These are phyloP conservation scores for Ampelocalamus luodianensis DNA, from an alignment of 176 grass and related monocot genomes.

Conservation along the genomic window DNA sequence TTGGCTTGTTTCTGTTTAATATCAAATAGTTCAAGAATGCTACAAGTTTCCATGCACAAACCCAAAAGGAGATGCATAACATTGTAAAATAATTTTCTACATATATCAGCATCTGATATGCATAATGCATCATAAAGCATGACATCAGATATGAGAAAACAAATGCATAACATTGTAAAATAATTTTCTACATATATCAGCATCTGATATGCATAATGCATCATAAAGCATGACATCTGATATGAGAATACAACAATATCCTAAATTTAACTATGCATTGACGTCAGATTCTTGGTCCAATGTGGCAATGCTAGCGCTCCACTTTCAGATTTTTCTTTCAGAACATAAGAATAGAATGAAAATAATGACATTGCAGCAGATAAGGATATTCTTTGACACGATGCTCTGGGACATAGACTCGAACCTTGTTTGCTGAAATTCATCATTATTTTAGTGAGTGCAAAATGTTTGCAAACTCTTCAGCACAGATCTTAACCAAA, in stretches of 20 bases:
- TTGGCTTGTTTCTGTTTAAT: slow-evolving; percentile 5
- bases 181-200: slow-evolving; percentile 8
- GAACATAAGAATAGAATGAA: slow-evolving; percentile 19
- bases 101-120: slow-evolving; percentile 29
- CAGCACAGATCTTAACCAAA: slow-evolving; percentile 24
- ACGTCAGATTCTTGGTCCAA: neutral
- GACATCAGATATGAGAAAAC: slow-evolving; percentile 5
- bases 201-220: slow-evolving; percentile 22
- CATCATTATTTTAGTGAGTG: slow-evolving; percentile 36
- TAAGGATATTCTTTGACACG: slow-evolving; percentile 95
- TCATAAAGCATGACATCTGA: slow-evolving; percentile 17
- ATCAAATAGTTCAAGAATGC: neutral
- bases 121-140: slow-evolving; percentile 18
- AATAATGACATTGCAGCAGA: slow-evolving; percentile 31
- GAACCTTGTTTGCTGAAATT: slow-evolving; percentile 90
- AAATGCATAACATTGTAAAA: too few species aligned
- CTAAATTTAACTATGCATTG: slow-evolving; percentile 8
- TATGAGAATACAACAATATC: neutral
- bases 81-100: neutral
- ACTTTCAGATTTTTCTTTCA: slow-evolving; percentile 21
- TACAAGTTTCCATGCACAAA: neutral
- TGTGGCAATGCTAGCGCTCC: neutral
- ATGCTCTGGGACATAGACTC: slow-evolving; percentile 91
- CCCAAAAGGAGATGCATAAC: neutral
- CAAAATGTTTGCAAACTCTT: slow-evolving; percentile 24